Evolutionary conservation across 2,329 filamentous ascomycete genomes (phyloP), one percentile per base, ranked within the genome.

Genomic region (Aspergillus fischeri): DNA sequence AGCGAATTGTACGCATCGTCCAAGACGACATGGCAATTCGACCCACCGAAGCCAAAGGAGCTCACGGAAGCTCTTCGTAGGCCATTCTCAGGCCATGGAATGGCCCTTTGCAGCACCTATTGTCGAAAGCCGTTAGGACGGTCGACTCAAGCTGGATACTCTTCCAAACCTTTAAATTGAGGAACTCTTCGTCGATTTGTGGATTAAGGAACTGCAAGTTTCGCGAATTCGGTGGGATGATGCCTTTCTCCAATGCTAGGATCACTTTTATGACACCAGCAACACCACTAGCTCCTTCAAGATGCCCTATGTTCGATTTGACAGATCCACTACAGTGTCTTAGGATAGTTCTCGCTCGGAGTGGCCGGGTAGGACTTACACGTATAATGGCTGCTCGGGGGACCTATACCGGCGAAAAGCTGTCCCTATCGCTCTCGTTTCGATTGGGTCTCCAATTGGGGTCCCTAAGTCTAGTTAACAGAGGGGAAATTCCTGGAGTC

Each of bases 401-500:
- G 9, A 21, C 8, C 17, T 25, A 25, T 56, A 38, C 42, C 52
- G 51, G 54, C 11, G 57, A 49, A 62, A 63, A 29, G 50, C 57
- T 4, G 51, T 38, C 6, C 32, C 49, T 44, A 63, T 57, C 3
- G 60, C 56, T 24, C 32, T 28, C 3, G 52, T 50, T 45, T 65
- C 61, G 10, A 60, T 51, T 3, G 63, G 60, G 53, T 69, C 63
- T 3, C 58, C 55, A 11, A 67, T 67, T 3, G 62, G 58, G 0
- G 73, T 78, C 5, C 76, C 76, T 0, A 75, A 78, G 2, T 75
- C 47, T 66, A 56, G 8, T 35, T 51, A 21, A 24, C 28, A 14
- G 4, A 51, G 3, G 17, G 6, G 4, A 21, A 7, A 9, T 4
- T 14, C 9, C 27, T 51, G 9, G 4, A 35, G n/a, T 27, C 50